Conservation (phyloP, 2,329 filamentous ascomycete genomes). For the Neofusicoccum sp. region DNA sequence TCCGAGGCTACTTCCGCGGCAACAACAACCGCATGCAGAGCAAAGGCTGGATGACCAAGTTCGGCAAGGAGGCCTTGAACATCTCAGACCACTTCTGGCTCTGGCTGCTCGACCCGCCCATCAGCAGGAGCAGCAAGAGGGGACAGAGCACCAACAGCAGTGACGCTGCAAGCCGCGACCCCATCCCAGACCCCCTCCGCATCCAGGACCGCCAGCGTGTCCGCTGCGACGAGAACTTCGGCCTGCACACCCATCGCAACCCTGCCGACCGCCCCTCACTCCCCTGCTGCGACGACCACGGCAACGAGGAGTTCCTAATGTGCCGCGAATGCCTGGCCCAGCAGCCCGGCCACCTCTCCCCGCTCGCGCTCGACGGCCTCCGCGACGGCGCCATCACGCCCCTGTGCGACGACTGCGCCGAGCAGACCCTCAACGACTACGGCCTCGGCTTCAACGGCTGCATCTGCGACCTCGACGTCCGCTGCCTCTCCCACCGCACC, state of each 20-base stretch:
- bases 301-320: not conserved
- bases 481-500: not conserved
- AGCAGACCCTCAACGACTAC: not conserved
- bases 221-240: conserved; percentile 3
- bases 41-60: not conserved
- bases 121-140: not conserved
- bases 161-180: not conserved
- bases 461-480: not conserved
- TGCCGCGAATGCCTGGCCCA: not conserved
- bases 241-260: not conserved
- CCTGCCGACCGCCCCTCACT: not conserved
- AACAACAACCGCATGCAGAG: not conserved
- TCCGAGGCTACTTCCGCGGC: not conserved
- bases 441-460: not conserved
- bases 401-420: not conserved
- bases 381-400: not conserved
- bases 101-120: not conserved
- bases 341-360: not conserved
- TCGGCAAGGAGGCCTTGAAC: too few species aligned
- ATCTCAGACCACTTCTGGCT: too few species aligned
- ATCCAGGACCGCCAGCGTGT: not conserved
- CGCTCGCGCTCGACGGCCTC: not conserved
- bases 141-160: too few species aligned
- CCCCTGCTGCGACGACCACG: not conserved
- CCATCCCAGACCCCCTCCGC: not conserved